These are phyloP conservation scores for Asterionellopsis glacialis DNA, from an alignment of 108 stramenopile genomes.

Conservation along the genomic window DNA sequence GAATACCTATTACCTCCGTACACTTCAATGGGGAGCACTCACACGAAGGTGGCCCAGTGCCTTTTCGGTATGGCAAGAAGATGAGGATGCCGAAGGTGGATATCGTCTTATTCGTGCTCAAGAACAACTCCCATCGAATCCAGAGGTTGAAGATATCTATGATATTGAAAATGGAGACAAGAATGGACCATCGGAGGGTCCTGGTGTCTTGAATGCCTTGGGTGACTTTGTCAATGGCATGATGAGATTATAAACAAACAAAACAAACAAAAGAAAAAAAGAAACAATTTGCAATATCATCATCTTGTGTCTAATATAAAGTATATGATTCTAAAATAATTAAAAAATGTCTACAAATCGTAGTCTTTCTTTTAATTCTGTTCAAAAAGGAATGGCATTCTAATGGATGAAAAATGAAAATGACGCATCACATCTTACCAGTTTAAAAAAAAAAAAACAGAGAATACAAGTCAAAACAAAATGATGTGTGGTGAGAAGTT, in stretches of 20 bases:
- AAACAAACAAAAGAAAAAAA: constrained; percentile 14
- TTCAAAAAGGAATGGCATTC: constrained; percentile 9
- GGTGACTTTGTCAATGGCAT: constrained; percentile 65
- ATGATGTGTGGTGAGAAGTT: no score
- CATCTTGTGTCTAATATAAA: neutral
- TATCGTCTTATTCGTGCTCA: constrained; percentile 67
- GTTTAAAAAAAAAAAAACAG: no score
- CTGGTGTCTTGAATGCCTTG: constrained; percentile 60
- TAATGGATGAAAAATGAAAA: no score
- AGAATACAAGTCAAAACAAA: no score
- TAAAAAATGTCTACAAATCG: constrained; percentile 1
- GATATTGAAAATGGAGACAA: constrained; percentile 56
- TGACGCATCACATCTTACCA: no score
- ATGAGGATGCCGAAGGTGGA: constrained; percentile 73
- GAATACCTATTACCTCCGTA: constrained; percentile 82
- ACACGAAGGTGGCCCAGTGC: constrained; percentile 56
- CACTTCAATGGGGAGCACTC: constrained; percentile 87
- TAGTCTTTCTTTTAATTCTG: constrained; percentile 1
- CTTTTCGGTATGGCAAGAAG: constrained; percentile 91
- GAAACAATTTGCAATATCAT: no score
- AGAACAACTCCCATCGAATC: constrained; percentile 68
- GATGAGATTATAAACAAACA: constrained; percentile 57
- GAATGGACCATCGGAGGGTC: constrained; percentile 28
- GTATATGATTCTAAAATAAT: neutral
- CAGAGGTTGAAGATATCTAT: constrained; percentile 85